Evolutionary conservation across 106 monocot species (phyloP).

Genomic region (Acanthochlamys bracteata): DNA sequence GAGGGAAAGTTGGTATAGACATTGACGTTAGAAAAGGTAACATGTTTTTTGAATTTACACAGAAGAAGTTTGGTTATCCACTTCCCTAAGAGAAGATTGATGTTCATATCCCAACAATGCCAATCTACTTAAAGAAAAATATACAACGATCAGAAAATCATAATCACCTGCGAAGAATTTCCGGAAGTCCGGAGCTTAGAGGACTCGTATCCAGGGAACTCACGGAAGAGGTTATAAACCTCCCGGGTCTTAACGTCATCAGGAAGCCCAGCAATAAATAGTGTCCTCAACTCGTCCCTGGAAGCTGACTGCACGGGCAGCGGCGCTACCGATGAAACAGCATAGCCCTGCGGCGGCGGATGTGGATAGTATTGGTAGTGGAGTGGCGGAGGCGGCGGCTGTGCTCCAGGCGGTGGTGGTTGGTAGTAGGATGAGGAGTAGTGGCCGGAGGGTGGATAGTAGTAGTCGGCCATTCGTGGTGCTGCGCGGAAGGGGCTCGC

Average conservation of each 20-base stretch:
- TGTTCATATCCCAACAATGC: no score
- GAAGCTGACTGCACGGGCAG: background rate
- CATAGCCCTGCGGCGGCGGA: background rate
- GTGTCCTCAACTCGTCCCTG: conserved; percentile 19
- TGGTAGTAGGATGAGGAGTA: background rate
- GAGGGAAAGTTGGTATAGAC: no score
- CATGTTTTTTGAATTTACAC: no score
- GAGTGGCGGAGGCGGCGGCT: background rate
- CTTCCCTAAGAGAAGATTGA: no score
- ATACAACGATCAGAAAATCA: no score
- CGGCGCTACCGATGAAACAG: background rate
- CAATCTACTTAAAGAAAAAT: no score
- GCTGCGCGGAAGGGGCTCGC: no score
- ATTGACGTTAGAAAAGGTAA: no score
- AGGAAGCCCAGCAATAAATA: conserved; percentile 29
- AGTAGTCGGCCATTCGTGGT: background rate
- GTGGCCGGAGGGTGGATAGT: background rate
- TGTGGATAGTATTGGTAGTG: background rate
- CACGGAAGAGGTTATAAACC: conserved; percentile 35
- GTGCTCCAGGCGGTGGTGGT: background rate
- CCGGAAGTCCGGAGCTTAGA: conserved; percentile 14
- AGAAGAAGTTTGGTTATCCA: no score
- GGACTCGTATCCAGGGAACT: conserved; percentile 24
- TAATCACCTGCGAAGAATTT: background rate
- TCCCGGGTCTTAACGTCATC: conserved; percentile 30